Conservation (phyloP, 495 filamentous ascomycete genomes). For the Lepraria neglecta region DNA sequence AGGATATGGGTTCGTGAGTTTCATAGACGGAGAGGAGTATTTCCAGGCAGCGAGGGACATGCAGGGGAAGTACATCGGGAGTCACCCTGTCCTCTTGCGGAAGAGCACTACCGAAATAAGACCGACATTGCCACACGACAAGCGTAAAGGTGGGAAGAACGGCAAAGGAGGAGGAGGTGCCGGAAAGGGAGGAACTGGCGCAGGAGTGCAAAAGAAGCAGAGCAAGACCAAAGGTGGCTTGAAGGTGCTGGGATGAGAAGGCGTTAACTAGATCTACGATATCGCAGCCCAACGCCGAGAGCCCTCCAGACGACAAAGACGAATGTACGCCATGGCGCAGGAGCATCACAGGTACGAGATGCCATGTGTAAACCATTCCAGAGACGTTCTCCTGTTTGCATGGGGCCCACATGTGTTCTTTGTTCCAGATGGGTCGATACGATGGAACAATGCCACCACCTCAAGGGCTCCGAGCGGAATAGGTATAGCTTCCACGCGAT, state of each 20-base stretch:
- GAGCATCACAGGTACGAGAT: background rate
- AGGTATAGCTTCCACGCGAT: background rate
- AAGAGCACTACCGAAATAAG: conserved; percentile 88
- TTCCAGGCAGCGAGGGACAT: conserved; percentile 94
- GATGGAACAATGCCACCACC: background rate
- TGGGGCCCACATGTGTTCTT: background rate
- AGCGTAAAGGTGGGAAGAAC: conserved; percentile 41
- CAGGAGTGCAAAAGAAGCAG: conserved; percentile 69
- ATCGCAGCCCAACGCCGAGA: background rate
- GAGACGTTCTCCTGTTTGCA: background rate
- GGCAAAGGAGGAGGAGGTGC: conserved; percentile 34
- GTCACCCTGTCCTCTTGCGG: conserved; percentile 80
- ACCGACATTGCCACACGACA: conserved; percentile 47
- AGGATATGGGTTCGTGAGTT: conserved; percentile 94
- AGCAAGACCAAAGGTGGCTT: conserved; percentile 74
- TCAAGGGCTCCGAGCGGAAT: background rate
- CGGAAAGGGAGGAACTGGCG: conserved; percentile 40
- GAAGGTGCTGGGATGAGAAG: conserved; percentile 63
- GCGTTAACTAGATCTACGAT: background rate
- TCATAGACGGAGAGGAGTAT: conserved; percentile 90
- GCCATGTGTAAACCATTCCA: background rate
- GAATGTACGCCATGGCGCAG: background rate
- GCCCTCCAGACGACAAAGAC: background rate
- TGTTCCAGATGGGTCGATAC: background rate
- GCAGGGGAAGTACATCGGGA: conserved; percentile 98